phyloP scores from a whole-genome alignment of 345 rosid species.

The Bretschneidera sinensis region DNA sequence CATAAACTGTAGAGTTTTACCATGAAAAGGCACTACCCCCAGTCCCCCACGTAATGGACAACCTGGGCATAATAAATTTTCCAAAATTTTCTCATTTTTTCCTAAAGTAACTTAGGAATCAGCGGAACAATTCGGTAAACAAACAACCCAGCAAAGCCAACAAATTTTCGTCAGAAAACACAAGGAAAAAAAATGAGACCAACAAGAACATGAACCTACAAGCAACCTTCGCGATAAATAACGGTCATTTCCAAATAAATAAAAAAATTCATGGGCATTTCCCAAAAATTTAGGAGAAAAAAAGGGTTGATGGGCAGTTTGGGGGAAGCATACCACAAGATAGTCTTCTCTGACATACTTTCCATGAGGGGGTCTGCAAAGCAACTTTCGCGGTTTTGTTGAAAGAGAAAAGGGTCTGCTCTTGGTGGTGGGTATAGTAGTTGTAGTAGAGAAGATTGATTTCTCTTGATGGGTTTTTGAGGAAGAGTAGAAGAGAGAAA shows the following conservation, averaged over 20 bases:
- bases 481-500: conserved; percentile 27
- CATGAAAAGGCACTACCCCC: too few species aligned
- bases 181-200: neutral
- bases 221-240: too few species aligned
- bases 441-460: conserved; percentile 24
- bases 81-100: too few species aligned
- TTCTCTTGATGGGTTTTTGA: conserved; percentile 23
- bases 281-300: neutral
- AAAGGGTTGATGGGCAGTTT: neutral
- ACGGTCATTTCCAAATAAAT: neutral
- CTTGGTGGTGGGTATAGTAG: conserved; percentile 11
- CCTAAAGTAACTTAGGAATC: too few species aligned
- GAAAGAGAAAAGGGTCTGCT: conserved; percentile 38
- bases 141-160: neutral
- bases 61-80: too few species aligned
- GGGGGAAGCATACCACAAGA: conserved; percentile 57
- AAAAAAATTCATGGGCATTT: neutral
- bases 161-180: neutral
- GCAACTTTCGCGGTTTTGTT: conserved; percentile 52
- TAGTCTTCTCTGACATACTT: conserved; percentile 78
- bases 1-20: too few species aligned
- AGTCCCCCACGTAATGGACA: too few species aligned
- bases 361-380: conserved; percentile 70
- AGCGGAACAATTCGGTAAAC: conserved; percentile 8
- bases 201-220: neutral